Evolutionary conservation across 1,139 yeast species (phyloP).

Genomic region (Debaryomyces fabryi): DNA sequence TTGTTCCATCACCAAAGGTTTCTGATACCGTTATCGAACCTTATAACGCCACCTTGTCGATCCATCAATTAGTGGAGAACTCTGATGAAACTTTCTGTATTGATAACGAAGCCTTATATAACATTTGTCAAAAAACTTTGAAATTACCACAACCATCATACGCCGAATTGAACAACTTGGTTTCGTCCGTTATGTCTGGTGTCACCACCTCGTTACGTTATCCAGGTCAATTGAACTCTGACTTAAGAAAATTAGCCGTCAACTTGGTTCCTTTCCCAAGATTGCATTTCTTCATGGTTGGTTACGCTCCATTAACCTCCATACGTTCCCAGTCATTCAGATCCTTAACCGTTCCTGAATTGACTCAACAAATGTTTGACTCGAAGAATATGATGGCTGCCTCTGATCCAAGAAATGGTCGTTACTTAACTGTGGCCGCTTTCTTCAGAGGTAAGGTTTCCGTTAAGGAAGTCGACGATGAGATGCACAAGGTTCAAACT

Average conservation of each 20-base stretch:
- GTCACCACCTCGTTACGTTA: constrained; percentile 86
- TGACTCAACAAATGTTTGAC: constrained; percentile 92
- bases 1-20: constrained; percentile 87
- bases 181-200: constrained; percentile 91
- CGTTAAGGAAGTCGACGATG: constrained; percentile 91
- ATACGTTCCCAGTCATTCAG: constrained; percentile 80
- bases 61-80: constrained; percentile 87
- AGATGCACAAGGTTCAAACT: constrained; percentile 82
- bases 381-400: constrained; percentile 96
- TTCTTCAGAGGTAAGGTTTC: constrained; percentile 93
- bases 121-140: constrained; percentile 83
- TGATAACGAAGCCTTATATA: constrained; percentile 90
- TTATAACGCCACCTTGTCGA: constrained; percentile 88
- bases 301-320: constrained; percentile 88
- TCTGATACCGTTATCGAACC: constrained; percentile 95
- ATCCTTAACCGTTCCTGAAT: constrained; percentile 83
- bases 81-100: constrained; percentile 93
- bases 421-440: constrained; percentile 92
- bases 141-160: constrained; percentile 79
- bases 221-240: constrained; percentile 93
- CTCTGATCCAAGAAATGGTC: constrained; percentile 86
- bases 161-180: constrained; percentile 75
- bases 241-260: constrained; percentile 87
- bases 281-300: constrained; percentile 92
- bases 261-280: constrained; percentile 94